phyloP scores from a whole-genome alignment of 768 basidiomycete species.

The Leccinum arenicola region DNA sequence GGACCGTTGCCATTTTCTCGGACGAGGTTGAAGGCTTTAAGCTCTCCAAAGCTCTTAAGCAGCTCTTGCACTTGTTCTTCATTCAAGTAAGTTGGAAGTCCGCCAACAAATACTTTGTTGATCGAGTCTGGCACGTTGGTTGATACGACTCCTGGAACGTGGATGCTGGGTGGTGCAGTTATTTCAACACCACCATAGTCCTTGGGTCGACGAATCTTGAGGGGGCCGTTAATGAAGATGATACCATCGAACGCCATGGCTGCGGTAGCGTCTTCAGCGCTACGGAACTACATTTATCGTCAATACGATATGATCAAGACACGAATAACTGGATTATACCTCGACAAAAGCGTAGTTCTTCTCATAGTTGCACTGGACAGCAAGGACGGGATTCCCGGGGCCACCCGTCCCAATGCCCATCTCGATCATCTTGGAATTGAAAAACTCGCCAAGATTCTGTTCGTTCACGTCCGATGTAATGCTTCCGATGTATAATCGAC shows the following conservation, averaged over 20 bases:
- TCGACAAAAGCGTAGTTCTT: slow-evolving; percentile 99
- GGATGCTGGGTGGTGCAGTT: slow-evolving; percentile 58
- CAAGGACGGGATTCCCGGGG: slow-evolving; percentile 86
- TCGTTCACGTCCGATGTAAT: slow-evolving; percentile 95
- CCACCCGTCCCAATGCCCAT: slow-evolving; percentile 82
- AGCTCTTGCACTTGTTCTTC: slow-evolving; percentile 99
- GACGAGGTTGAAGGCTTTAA: slow-evolving; percentile 97
- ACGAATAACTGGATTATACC: slow-evolving; percentile 44
- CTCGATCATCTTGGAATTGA: slow-evolving; percentile 95
- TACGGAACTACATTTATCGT: slow-evolving; percentile 75
- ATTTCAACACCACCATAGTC: slow-evolving; percentile 87
- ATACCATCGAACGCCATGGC: slow-evolving; percentile 98
- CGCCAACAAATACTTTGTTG: slow-evolving; percentile 98
- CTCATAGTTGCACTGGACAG: slow-evolving; percentile 96
- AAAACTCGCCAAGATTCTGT: slow-evolving; percentile 87
- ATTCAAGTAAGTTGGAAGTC: slow-evolving; percentile 90
- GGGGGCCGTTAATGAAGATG: slow-evolving; percentile 90
- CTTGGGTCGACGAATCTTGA: slow-evolving; percentile 97
- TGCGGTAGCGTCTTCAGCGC: slow-evolving; percentile 92
- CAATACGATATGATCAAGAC: slow-evolving; percentile 5
- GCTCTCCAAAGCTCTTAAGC: slow-evolving; percentile 94
- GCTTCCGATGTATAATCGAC: slow-evolving; percentile 94
- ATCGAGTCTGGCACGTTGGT: slow-evolving; percentile 96
- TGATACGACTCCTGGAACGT: slow-evolving; percentile 94
- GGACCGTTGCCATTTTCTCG: slow-evolving; percentile 87